Base-by-base conservation (phyloP, 768 basidiomycete genomes). In the Rhodotorula diobovata region DNA sequence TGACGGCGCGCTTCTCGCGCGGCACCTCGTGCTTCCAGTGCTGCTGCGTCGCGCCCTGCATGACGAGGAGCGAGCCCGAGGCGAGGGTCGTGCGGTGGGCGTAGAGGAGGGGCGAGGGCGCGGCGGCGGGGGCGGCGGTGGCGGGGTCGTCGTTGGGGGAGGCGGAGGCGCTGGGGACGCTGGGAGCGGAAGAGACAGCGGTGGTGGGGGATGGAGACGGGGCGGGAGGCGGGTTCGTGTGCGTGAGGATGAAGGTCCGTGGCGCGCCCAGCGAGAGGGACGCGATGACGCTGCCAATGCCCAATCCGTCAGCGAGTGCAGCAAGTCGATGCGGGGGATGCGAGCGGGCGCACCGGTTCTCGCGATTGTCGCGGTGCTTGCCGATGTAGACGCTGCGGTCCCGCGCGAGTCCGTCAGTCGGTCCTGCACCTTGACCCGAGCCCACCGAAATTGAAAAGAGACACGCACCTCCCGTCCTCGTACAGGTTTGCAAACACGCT, bases 401-500 rank as follows among this genome's bases (percentile, higher is more conserved):
- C n/a, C n/a, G n/a, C n/a, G n/a, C n/a, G n/a, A n/a, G n/a, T n/a
- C n/a, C n/a, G n/a, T n/a, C n/a, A n/a, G n/a, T n/a, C n/a, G n/a
- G n/a, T n/a, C n/a, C n/a, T n/a, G n/a, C n/a, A n/a, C n/a, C n/a
- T n/a, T n/a, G n/a, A n/a, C n/a, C n/a, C n/a, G n/a, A n/a, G n/a
- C n/a, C n/a, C n/a, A n/a, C n/a, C n/a, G n/a, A 43, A 18, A 15
- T 12, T 7, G 41, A 43, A 18, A 18, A 15, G 41, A 5, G 41
- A 5, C 41, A 32, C 80, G 35, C 79, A 81, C 48, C 53, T 57
- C 8, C 82, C 82, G 69, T 82, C 78, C 70, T 81, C 81, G 70
- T 83, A 83, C 34, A 76, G 66, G 63, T 83, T 83, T 70, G 82
- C 76, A 82, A 83, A 82, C 61, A 77, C 77, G 71, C 83, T 82